Percentiles rank a stretch among this genome's conserved stretches.
These are phyloP conservation scores for Colletotrichum orbiculare DNA, from an alignment of 2,329 filamentous ascomycete species.

Conservation along the genomic window DNA sequence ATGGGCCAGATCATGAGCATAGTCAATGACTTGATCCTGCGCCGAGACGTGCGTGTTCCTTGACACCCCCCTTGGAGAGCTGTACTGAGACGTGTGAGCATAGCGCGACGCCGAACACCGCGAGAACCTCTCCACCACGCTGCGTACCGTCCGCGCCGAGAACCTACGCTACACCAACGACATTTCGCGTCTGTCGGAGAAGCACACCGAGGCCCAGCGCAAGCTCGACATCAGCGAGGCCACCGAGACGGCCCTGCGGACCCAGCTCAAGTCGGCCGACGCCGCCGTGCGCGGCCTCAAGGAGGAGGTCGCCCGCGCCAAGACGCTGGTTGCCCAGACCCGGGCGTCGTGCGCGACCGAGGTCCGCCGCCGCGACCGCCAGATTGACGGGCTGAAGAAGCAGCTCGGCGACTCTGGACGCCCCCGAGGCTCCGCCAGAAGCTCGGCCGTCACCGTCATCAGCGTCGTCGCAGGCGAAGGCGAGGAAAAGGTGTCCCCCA, in stretches of 20 bases:
- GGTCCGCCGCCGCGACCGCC: conserved; percentile 87
- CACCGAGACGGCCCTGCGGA: conserved; percentile 75
- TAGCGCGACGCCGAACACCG: conserved; percentile 91
- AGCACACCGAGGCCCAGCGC: conserved; percentile 64
- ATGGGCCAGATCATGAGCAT: conserved; percentile 92
- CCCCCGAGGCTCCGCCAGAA: conserved; percentile 67
- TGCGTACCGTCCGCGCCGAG: conserved; percentile 81
- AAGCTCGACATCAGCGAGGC: conserved; percentile 71
- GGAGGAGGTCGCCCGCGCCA: conserved; percentile 84
- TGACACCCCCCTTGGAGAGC: conserved; percentile 1
- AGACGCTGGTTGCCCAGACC: conserved; percentile 83
- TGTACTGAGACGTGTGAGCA: conserved; percentile 15
- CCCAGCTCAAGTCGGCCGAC: conserved; percentile 80
- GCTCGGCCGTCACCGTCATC: conserved; percentile 66
- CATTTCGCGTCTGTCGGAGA: conserved; percentile 68
- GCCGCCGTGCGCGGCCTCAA: conserved; percentile 79
- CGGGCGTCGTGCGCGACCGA: conserved; percentile 90
- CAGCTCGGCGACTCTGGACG: conserved; percentile 80
- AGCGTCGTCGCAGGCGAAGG: conserved; percentile 65
- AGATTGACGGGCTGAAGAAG: conserved; percentile 89
- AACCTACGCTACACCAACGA: conserved; percentile 79
- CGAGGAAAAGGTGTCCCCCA: conserved; percentile 56
- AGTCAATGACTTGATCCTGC: conserved; percentile 90
- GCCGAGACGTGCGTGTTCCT: conserved; percentile 78
- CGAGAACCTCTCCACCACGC: conserved; percentile 82